phyloP scores from a whole-genome alignment of 768 basidiomycete species.

The Chalciporus pseudorubinellus region DNA sequence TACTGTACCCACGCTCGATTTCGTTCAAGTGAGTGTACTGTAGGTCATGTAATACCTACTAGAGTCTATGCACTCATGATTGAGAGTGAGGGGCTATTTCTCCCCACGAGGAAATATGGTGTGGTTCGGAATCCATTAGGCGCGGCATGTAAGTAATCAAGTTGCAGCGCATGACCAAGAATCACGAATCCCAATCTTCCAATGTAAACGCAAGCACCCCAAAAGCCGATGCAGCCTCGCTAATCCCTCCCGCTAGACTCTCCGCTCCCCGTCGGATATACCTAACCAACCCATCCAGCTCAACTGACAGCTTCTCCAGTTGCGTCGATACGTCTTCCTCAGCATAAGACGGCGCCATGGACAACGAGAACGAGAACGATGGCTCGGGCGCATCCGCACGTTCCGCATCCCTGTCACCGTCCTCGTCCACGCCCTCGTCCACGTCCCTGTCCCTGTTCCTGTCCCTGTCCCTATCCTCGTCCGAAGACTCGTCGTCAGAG shows the following conservation, averaged over 20 bases:
- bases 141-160: too few relatives aligned
- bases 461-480: constrained; percentile 38
- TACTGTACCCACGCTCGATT: too few relatives aligned
- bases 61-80: too few relatives aligned
- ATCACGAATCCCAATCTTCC: constrained; percentile 68
- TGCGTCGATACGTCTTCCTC: constrained; percentile 49
- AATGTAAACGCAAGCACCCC: constrained; percentile 72
- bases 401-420: constrained; percentile 37
- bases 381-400: constrained; percentile 20
- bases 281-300: constrained; percentile 69
- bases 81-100: too few relatives aligned
- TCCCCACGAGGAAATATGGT: too few relatives aligned
- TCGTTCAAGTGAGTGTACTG: too few relatives aligned
- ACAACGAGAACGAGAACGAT: constrained; percentile 49
- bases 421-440: too few relatives aligned
- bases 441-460: constrained; percentile 42
- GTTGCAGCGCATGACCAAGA: too few relatives aligned
- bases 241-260: constrained; percentile 58
- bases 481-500: constrained; percentile 34
- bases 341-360: constrained; percentile 32
- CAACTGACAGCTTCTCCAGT: constrained; percentile 62
- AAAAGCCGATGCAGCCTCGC: constrained; percentile 61
- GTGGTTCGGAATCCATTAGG: too few relatives aligned
- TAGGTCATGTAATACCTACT: too few relatives aligned
- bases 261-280: constrained; percentile 71